These are phyloP conservation scores for Eimeria sp. DNA, from an alignment of 169 alveolate species.

Conservation along the genomic window DNA sequence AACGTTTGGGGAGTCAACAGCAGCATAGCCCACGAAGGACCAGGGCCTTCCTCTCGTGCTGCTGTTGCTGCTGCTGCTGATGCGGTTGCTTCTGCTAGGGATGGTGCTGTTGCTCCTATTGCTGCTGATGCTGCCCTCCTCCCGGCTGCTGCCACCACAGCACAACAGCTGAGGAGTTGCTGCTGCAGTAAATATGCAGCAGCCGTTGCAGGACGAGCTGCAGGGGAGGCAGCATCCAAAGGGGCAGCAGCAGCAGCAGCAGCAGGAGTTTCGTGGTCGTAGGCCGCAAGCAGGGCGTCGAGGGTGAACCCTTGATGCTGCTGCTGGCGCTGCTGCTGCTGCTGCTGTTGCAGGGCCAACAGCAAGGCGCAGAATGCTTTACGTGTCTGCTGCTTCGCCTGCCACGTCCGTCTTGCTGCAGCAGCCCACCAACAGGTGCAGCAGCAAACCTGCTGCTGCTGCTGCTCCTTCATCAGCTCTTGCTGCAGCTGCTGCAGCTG, in stretches of 20 bases:
- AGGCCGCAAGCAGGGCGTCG: neutral
- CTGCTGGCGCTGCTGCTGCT: constrained; percentile 44
- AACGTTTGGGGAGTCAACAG: neutral
- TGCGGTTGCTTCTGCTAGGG: neutral
- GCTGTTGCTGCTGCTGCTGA: constrained; percentile 64
- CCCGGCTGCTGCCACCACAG: neutral
- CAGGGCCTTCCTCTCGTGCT: neutral
- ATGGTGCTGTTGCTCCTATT: neutral
- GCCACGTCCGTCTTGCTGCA: constrained; percentile 43
- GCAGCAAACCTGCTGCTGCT: constrained; percentile 61
- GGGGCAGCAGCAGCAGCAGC: constrained; percentile 36
- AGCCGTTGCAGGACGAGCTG: neutral
- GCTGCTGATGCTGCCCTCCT: constrained; percentile 11
- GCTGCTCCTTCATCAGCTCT: constrained; percentile 46
- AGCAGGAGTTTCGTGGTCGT: neutral
- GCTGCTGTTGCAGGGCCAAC: constrained; percentile 69
- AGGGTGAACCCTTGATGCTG: constrained; percentile 12
- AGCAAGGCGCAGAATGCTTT: constrained; percentile 25
- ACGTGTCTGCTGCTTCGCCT: neutral
- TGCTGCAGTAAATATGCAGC: constrained; percentile 25
- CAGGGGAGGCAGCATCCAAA: neutral
- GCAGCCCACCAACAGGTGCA: constrained; percentile 58
- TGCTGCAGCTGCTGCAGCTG: constrained; percentile 61
- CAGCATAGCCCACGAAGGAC: neutral
- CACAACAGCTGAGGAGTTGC: constrained; percentile 14